Percentiles rank a stretch among this genome's conserved stretches.
phyloP scores from a whole-genome alignment of 352 stramenopile genomes.

The Phytophthora niederhauseri region DNA sequence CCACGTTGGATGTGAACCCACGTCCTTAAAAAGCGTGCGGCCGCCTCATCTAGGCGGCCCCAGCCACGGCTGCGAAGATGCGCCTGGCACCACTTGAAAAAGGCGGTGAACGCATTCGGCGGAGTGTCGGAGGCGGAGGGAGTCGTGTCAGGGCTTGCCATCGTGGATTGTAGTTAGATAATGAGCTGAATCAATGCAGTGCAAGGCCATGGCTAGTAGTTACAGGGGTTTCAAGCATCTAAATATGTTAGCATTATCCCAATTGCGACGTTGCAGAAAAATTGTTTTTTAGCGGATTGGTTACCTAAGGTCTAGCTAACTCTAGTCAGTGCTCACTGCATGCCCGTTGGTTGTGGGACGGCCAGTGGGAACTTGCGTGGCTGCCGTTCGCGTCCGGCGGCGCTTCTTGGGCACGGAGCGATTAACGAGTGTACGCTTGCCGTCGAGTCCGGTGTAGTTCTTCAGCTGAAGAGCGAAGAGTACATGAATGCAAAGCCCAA shows the following conservation, averaged over 20 bases:
- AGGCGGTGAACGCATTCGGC: neutral
- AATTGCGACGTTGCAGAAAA: neutral
- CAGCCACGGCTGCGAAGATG: neutral
- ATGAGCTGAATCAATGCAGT: neutral
- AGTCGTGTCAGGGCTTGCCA: neutral
- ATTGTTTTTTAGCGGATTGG: neutral
- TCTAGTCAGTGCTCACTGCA: conserved; percentile 1
- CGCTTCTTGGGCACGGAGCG: neutral
- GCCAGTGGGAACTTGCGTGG: neutral
- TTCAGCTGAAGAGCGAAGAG: neutral
- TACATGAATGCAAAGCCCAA: conserved; percentile 3
- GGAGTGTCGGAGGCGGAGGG: neutral
- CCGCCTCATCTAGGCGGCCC: neutral
- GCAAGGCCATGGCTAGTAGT: neutral
- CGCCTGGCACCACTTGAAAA: neutral
- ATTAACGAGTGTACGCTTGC: conserved; percentile 5
- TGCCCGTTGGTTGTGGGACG: neutral
- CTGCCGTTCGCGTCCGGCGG: neutral
- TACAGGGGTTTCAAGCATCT: neutral
- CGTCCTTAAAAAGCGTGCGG: conserved; percentile 2
- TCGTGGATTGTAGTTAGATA: neutral
- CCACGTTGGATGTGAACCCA: neutral
- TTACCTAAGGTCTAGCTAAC: neutral
- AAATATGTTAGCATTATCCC: neutral
- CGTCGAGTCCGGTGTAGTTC: conserved; percentile 3